A percentile compares a stretch with the other conserved stretches of the same genome.
These are phyloP conservation scores for Aspergillus flavus DNA, from an alignment of 2,329 filamentous ascomycete species.

Conservation along the genomic window DNA sequence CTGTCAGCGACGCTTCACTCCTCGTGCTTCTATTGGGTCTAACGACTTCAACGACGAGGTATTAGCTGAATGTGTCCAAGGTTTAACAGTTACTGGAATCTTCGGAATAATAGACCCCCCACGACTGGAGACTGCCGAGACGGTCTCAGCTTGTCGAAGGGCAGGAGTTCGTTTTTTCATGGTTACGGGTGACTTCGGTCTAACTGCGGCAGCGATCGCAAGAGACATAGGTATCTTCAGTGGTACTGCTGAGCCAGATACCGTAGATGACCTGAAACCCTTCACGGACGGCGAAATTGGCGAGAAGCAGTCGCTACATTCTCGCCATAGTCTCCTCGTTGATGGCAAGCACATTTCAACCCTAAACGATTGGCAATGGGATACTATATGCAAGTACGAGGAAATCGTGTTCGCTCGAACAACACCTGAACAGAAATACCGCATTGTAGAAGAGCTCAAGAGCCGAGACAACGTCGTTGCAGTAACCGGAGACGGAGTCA, in stretches of 20 bases:
- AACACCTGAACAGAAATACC: slow-evolving; percentile 47
- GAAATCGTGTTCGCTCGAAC: slow-evolving; percentile 53
- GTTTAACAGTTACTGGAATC: slow-evolving; percentile 55
- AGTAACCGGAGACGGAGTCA: slow-evolving; percentile 43
- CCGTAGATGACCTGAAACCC: slow-evolving; percentile 55
- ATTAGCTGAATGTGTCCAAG: slow-evolving; percentile 40
- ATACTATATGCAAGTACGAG: slow-evolving; percentile 59
- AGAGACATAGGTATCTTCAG: slow-evolving; percentile 46
- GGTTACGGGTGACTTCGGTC: slow-evolving; percentile 47
- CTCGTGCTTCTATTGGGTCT: slow-evolving; percentile 45
- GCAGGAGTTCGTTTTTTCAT: slow-evolving; percentile 47
- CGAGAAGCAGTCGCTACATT: slow-evolving; percentile 24
- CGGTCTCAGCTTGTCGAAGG: slow-evolving; percentile 38
- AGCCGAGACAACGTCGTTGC: slow-evolving; percentile 44
- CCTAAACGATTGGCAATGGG: slow-evolving; percentile 70
- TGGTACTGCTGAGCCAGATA: slow-evolving; percentile 54
- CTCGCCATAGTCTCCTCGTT: slow-evolving; percentile 61
- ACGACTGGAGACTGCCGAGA: slow-evolving; percentile 38
- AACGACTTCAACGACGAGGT: slow-evolving; percentile 58
- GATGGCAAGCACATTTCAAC: slow-evolving; percentile 67
- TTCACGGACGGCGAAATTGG: slow-evolving; percentile 13
- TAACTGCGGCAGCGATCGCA: slow-evolving; percentile 46
- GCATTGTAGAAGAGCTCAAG: slow-evolving; percentile 46
- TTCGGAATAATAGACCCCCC: slow-evolving; percentile 51
- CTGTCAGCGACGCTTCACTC: slow-evolving; percentile 61